Evolutionary conservation across 306 rosid genomes (phyloP), one percentile per base, ranked within the genome.

Genomic region (Pterocarpus santalinus): DNA sequence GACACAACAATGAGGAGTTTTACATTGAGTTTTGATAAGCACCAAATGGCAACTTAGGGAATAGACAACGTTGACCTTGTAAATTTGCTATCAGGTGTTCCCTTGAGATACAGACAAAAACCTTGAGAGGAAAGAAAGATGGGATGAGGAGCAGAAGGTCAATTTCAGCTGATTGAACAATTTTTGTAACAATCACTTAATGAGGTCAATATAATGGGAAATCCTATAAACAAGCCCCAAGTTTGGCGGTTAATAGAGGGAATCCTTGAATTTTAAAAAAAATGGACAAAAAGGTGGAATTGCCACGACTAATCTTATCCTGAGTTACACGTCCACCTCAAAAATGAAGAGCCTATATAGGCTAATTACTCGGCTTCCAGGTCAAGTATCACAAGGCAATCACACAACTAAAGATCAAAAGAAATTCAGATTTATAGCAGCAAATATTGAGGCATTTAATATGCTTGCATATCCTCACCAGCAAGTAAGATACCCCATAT

Each of bases 391-490:
- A 77, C 30, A 66, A 80, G 36, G 52, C 65, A 65, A 71, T 63
- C 55, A 43, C 13, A 46, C 36, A 65, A 65, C 69, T 41, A 22
- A 22, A 22, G 28, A 22, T 22, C 28, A 22, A 22, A 22, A 22
- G 28, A 22, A 22, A 22, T 22, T 22, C 28, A 22, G 28, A 22
- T 22, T 22, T 22, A 22, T 39, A 28, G 69, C 28, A 66, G 60
- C 8, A 16, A 66, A 83, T 53, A 65, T 17, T 41, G 58, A 73
- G 70, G 70, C 49, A 78, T 56, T 72, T 72, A 53, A 74, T 5
- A 63, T 61, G 62, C 36, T 60, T 47, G 16, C 44, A 83, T 38
- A 55, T 22, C 36, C 73, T 65, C 10, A 32, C 39, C 56, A 17
- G 28, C 28, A 73, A 16, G 33, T 5, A 73, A 30, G 73, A 77